Conservation (phyloP, 2,329 filamentous ascomycete species). For the Capronia epimyces region DNA sequence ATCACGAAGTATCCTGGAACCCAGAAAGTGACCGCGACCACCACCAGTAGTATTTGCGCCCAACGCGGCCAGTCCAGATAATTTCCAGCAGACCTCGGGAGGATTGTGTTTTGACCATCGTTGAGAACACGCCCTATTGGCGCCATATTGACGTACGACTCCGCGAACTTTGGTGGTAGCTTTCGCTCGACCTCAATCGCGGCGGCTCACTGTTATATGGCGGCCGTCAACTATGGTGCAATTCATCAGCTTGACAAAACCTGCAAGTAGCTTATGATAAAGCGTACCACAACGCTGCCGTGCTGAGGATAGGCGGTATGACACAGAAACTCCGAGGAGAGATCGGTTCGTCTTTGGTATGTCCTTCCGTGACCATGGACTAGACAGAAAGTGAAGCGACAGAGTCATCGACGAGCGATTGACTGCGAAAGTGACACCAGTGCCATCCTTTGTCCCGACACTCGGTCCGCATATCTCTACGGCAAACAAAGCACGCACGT, state of each 20-base stretch:
- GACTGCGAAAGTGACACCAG: background rate
- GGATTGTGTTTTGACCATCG: background rate
- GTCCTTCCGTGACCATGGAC: background rate
- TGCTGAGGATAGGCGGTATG: too few species aligned
- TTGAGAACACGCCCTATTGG: background rate
- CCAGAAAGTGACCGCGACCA: conserved; percentile 19
- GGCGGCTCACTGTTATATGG: background rate
- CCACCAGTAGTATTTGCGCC: conserved; percentile 20
- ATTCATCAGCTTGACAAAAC: background rate
- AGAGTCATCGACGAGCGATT: background rate
- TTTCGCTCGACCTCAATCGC: background rate
- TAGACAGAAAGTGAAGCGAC: background rate
- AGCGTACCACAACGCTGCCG: background rate
- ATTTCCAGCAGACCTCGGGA: conserved; percentile 5
- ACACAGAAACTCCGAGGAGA: too few species aligned
- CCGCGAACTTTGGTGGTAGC: background rate
- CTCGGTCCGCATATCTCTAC: conserved; percentile 1
- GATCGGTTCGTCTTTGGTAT: background rate
- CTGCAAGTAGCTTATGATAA: background rate
- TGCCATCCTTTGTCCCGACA: background rate
- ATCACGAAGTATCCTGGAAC: conserved; percentile 21
- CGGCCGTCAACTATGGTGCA: background rate
- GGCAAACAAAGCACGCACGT: background rate
- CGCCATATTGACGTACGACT: conserved; percentile 2
- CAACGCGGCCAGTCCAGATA: conserved; percentile 20